Conservation (phyloP, 1,284 basidiomycete genomes). For the Athelia sp. region DNA sequence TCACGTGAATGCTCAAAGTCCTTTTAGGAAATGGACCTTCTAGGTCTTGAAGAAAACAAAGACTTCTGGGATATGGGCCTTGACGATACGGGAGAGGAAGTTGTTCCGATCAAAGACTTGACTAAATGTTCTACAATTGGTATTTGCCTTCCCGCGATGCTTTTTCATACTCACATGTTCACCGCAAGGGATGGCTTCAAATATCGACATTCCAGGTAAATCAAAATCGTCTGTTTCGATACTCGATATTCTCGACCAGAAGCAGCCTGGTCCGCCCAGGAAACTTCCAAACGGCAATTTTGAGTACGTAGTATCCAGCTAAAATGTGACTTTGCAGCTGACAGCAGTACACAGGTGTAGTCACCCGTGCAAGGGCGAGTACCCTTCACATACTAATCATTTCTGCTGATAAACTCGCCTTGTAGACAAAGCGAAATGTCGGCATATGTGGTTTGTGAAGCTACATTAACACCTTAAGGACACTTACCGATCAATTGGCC, state of each 20-base stretch:
- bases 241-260: neutral
- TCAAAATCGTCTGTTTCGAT: constrained; percentile 8
- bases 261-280: constrained; percentile 9
- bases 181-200: too few species aligned
- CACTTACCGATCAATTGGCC: constrained; percentile 3
- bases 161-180: too few species aligned
- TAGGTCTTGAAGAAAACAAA: constrained; percentile 58
- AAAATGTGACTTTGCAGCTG: neutral
- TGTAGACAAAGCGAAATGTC: constrained; percentile 61
- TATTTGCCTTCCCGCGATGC: too few species aligned
- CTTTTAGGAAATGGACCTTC: constrained; percentile 54
- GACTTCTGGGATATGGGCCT: constrained; percentile 59
- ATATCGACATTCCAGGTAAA: constrained; percentile 2
- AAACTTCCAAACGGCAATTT: constrained; percentile 31
- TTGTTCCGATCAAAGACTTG: constrained; percentile 25
- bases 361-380: constrained; percentile 58
- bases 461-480: neutral
- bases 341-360: constrained; percentile 52
- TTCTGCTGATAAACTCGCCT: neutral
- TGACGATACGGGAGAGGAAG: constrained; percentile 23
- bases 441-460: constrained; percentile 62
- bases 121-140: constrained; percentile 16
- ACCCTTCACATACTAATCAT: neutral
- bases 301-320: constrained; percentile 33
- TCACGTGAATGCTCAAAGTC: constrained; percentile 3